Conservation (phyloP, 345 rosid species). For the Zanthoxylum bungeanum region DNA sequence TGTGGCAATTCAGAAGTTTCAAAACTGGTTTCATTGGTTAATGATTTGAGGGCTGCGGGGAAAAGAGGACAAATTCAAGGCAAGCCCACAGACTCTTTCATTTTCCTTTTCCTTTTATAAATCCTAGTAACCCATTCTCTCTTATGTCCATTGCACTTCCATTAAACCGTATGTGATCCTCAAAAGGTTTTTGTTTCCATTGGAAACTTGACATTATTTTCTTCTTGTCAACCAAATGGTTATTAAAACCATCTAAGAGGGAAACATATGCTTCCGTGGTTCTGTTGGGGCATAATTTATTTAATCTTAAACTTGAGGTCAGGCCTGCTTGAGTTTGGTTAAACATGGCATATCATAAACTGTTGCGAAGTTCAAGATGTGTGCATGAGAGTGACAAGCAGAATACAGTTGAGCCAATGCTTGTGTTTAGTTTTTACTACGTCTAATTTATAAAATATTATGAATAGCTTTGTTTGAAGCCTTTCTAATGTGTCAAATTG, state of each 20-base stretch:
- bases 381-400: not conserved
- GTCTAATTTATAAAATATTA: not conserved
- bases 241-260: not conserved
- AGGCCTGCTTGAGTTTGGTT: not conserved
- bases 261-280: not conserved
- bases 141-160: not conserved
- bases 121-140: not conserved
- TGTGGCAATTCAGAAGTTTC: conserved; percentile 56
- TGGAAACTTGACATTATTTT: conserved; percentile 8
- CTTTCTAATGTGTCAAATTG: not conserved
- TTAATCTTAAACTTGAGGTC: too few relatives aligned
- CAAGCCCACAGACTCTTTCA: conserved; percentile 31
- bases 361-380: not conserved
- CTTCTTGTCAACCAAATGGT: not conserved
- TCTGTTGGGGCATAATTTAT: too few relatives aligned
- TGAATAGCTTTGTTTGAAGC: not conserved
- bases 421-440: not conserved
- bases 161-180: not conserved
- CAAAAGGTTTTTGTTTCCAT: not conserved
- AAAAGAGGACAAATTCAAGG: conserved; percentile 81
- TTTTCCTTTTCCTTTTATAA: not conserved
- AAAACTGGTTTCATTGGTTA: conserved; percentile 62
- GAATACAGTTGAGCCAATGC: not conserved
- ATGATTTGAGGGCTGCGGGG: conserved; percentile 73
- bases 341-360: not conserved